Conservation (phyloP, 2,329 filamentous ascomycete species). For the Curvularia verruculosa region DNA sequence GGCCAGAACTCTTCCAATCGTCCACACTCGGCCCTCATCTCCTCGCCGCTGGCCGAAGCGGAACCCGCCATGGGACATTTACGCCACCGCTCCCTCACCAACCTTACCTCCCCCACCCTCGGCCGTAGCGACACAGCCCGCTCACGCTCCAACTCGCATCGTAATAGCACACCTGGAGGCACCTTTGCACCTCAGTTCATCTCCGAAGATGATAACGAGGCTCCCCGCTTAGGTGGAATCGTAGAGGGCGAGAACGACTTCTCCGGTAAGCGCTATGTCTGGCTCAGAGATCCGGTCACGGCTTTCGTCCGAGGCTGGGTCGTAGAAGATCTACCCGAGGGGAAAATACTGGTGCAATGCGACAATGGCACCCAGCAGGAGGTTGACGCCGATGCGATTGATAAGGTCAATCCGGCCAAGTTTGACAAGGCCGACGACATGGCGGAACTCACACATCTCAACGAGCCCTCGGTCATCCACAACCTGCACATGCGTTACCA, state of each 20-base stretch:
- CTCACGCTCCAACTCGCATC: slow-evolving; percentile 66
- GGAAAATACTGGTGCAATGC: slow-evolving; percentile 82
- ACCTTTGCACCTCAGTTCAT: slow-evolving; percentile 98
- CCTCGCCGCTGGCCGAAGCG: slow-evolving; percentile 60
- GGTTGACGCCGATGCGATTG: slow-evolving; percentile 82
- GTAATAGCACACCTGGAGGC: slow-evolving; percentile 68
- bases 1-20: slow-evolving; percentile 54
- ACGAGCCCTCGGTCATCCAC: slow-evolving; percentile 96
- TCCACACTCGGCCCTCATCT: slow-evolving; percentile 78
- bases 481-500: slow-evolving; percentile 96
- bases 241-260: slow-evolving; percentile 96
- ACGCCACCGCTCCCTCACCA: slow-evolving; percentile 69
- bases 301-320: slow-evolving; percentile 95
- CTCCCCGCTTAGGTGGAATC: slow-evolving; percentile 69
- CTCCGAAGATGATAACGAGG: slow-evolving; percentile 73
- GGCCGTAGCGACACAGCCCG: slow-evolving; percentile 47
- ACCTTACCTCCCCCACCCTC: slow-evolving; percentile 52
- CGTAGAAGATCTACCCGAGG: slow-evolving; percentile 75
- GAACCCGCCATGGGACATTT: slow-evolving; percentile 61
- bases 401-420: slow-evolving; percentile 99
- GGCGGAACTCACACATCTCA: slow-evolving; percentile 97
- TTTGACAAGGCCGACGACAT: slow-evolving; percentile 99
- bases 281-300: slow-evolving; percentile 84
- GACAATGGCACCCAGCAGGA: slow-evolving; percentile 96
- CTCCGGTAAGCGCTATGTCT: slow-evolving; percentile 97